A percentile compares a stretch with the other conserved stretches of the same genome.
Evolutionary conservation across 176 grass and related monocot genomes (phyloP).

Genomic region (Oryza meyeriana): DNA sequence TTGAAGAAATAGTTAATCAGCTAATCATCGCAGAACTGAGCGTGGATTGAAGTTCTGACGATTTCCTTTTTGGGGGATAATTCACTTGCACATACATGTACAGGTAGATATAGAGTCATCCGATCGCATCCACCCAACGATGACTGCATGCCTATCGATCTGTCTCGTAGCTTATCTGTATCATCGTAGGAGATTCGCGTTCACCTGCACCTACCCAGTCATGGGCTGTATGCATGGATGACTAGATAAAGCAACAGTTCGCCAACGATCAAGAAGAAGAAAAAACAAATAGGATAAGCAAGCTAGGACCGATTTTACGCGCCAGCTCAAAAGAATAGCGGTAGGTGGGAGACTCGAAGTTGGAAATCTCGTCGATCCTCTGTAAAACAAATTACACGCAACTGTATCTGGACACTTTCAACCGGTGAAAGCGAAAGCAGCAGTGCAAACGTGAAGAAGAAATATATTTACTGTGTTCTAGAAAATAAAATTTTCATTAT

Average conservation of each 20-base stretch:
- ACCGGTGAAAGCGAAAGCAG: slow-evolving; percentile 10
- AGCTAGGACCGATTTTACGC: not conserved
- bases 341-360: not conserved
- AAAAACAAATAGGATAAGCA: slow-evolving; percentile 16
- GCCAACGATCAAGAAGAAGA: not conserved
- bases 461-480: no score
- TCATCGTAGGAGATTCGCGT: not conserved
- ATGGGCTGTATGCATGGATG: slow-evolving; percentile 18
- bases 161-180: not conserved
- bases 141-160: not conserved
- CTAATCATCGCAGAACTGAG: not conserved
- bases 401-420: not conserved
- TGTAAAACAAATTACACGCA: not conserved
- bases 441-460: no score
- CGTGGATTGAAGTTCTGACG: not conserved
- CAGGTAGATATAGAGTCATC: not conserved
- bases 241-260: not conserved
- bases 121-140: not conserved
- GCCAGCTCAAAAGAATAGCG: slow-evolving; percentile 27
- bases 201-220: not conserved
- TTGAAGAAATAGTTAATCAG: no score
- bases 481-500: no score
- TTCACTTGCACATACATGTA: not conserved
- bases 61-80: not conserved
- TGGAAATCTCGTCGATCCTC: no score